Evolutionary conservation across 306 rosid species (phyloP).

Genomic region (Cucumis hystrix): DNA sequence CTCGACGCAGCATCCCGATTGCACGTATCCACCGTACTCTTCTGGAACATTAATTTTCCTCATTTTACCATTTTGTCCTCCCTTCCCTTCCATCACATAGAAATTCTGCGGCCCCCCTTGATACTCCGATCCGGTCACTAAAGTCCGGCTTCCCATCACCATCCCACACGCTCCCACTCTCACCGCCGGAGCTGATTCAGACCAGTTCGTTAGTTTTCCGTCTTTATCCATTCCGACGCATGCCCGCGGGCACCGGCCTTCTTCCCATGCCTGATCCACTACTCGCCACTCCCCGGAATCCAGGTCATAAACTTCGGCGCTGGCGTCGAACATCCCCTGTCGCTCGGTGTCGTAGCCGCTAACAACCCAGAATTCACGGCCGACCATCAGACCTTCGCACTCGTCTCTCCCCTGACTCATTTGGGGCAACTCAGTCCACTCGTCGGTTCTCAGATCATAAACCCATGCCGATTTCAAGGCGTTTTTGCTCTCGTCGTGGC

Average conservation of each 20-base stretch:
- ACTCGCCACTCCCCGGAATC: conserved; percentile 30
- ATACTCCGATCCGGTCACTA: conserved; percentile 31
- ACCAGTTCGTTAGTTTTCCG: conserved; percentile 22
- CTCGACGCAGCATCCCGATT: conserved; percentile 39
- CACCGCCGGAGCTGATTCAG: conserved; percentile 14
- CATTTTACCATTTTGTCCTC: conserved; percentile 28
- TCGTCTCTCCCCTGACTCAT: conserved; percentile 50
- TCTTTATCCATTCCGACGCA: conserved; percentile 26
- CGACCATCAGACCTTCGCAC: conserved; percentile 34
- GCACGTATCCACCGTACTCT: conserved; percentile 28
- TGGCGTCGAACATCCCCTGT: conserved; percentile 30
- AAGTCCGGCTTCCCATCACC: conserved; percentile 8
- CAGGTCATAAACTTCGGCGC: conserved; percentile 25
- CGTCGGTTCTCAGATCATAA: conserved; percentile 24
- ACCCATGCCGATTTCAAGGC: conserved; percentile 36
- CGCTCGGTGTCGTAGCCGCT: conserved; percentile 42
- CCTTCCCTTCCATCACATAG: neutral
- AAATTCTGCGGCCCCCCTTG: conserved; percentile 29
- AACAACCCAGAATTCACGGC: conserved; percentile 40
- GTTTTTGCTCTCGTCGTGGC: conserved; percentile 45
- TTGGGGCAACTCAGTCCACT: conserved; percentile 25
- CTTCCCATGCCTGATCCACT: conserved; percentile 31
- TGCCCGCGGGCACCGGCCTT: conserved; percentile 30
- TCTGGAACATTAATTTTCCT: conserved; percentile 14
- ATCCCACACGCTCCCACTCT: conserved; percentile 26